Base-by-base conservation (phyloP, 352 stramenopile species). In the Phytophthora idaei region DNA sequence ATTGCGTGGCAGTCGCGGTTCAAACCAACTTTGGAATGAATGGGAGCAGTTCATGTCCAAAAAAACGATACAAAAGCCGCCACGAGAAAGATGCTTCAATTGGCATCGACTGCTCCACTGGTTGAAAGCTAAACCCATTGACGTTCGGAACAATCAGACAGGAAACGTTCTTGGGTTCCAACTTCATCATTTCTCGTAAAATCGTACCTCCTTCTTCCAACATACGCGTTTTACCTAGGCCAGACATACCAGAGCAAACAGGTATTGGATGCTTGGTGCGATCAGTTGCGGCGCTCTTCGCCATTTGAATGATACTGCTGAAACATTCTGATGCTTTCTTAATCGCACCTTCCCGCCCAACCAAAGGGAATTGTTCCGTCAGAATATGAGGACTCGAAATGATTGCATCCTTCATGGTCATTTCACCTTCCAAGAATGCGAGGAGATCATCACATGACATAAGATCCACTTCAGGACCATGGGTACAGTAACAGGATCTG, bases 1-100 rank as follows among this genome's bases (percentile, higher is more conserved):
- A 67, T 61, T 68, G 25, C 21, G 2, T 2, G 64, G 64, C 8
- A 68, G 21, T 27, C 57, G 37, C 9, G 15, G 41, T 5, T 28
- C 1, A 11, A 68, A 57, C 52, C 64, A 72, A 1, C 11, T 4
- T 0, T n/a, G 0, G 42, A 80, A 77, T 55, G 12, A 12, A 63
- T 42, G 12, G 6, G 8, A 3, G 31, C 66, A 75, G 57, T 81
- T 74, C 6, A 55, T 63, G 46, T 78, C 37, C 5, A 59, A 27
- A 34, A 81, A 78, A 52, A 51, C 55, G 65, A 60, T 76, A 71
- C 50, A 78, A 47, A 12, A 39, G 14, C 7, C 52, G 36, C 52
- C 52, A 59, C 15, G 37, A 59, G 37, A 81, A 76, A 48, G 73
- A 78, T 7, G 66, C 69, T n/a, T 74, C 57, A 17, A 80, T 75